A percentile compares a stretch with the other conserved stretches of the same genome.
Evolutionary conservation across 176 grass and related monocot genomes (phyloP).

Genomic region (Zea luxurians): DNA sequence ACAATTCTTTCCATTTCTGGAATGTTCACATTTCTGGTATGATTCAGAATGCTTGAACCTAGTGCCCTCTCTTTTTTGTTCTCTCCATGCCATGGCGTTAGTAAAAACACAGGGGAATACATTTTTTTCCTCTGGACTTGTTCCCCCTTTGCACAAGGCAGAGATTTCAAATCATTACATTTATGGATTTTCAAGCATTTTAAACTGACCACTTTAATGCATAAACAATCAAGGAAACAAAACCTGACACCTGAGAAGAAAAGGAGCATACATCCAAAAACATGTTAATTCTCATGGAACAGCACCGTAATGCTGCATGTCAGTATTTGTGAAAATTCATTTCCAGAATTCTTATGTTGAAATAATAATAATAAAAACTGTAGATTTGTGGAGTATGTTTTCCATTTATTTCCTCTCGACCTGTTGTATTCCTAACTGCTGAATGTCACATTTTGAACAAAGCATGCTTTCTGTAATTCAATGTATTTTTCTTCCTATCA

Average conservation of each 20-base stretch:
- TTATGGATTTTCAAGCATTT: constrained; percentile 7
- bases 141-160: constrained; percentile 8
- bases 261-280: background rate
- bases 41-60: constrained; percentile 29
- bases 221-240: constrained; percentile 6
- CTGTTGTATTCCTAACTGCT: constrained; percentile 9
- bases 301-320: background rate
- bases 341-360: constrained; percentile 7
- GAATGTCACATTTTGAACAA: background rate
- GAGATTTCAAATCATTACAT: constrained; percentile 16
- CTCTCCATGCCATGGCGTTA: constrained; percentile 8
- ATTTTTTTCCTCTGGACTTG: constrained; percentile 7
- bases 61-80: constrained; percentile 7
- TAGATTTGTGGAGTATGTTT: background rate
- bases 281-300: background rate
- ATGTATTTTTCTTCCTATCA: background rate
- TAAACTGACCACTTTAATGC: constrained; percentile 16
- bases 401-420: background rate
- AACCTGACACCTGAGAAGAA: background rate
- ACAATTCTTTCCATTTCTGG: constrained; percentile 71
- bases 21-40: constrained; percentile 97
- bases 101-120: background rate
- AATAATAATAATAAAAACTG: background rate
- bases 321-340: background rate
- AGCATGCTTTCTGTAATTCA: constrained; percentile 18